Evolutionary conservation across 2,329 filamentous ascomycete genomes (phyloP), one percentile per base, ranked within the genome.

Genomic region (Acrodontium crateriforme): DNA sequence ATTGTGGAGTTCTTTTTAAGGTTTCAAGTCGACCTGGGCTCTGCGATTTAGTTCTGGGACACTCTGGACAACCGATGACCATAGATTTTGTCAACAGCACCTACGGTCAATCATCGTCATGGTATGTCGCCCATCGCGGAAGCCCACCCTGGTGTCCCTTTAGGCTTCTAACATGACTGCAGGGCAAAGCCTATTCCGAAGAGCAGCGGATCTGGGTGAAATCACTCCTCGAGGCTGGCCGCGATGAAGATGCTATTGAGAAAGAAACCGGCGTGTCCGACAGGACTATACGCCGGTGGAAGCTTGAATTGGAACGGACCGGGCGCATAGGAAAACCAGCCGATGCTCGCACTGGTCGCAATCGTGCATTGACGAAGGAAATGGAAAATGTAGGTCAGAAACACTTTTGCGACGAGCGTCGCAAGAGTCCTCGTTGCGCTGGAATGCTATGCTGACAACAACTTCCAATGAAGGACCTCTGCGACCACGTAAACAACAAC

Each of bases 281-380:
- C 33, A 43, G 50, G 32, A 42, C 42, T 9, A 48, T 50, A 19
- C 35, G 49, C 15, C 37, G 50, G 30, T 53, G 50, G 50, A 53
- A 53, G 38, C 39, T 52, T 24, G 50, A 53, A 37, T 42, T 53
- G 18, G 49, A 53, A 37, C 38, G 47, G 17, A 52, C 47, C n/a
- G 50, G 50, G 24, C 38, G 50, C 30, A 53, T 53, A 25, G 50
- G 50, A 18, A 53, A 53, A 39, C 50, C 50, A 16, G 49, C 49
- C 11, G 50, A 53, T 39, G 45, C 43, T 28, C 42, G 50, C 16
- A 53, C 50, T 6, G 50, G 50, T 11, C 38, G 50, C 24, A 47
- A 53, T 38, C 36, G 50, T 11, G 49, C 53, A 23, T 36, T 53
- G 31, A 51, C 37, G 17, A 25, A 45, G n/a, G 50, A 53, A 19